Conservation (phyloP, 2,329 filamentous ascomycete genomes). For the Trichoderma breve region DNA sequence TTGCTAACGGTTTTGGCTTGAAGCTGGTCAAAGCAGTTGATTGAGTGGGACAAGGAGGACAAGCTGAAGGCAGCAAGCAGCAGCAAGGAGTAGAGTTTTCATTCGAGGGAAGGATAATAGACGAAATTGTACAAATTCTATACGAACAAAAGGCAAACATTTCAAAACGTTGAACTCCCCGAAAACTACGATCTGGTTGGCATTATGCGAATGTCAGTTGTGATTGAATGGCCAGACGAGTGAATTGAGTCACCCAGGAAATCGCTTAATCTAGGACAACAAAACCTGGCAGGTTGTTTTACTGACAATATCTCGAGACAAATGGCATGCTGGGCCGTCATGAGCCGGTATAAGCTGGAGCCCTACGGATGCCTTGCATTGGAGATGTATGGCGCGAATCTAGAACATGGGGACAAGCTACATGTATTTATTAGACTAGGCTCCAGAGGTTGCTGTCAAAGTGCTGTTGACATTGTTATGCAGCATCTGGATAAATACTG, state of each 20-base stretch:
- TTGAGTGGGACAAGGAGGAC: slow-evolving; percentile 46
- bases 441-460: not conserved
- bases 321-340: not conserved
- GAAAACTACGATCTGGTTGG: not conserved
- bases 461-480: not conserved
- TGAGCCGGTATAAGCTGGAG: not conserved
- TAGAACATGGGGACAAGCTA: not conserved
- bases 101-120: not conserved
- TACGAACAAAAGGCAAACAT: slow-evolving; percentile 12
- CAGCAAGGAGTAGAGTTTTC: slow-evolving; percentile 28
- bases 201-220: not conserved
- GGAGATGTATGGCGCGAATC: not conserved
- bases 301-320: not conserved
- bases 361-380: not conserved
- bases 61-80: slow-evolving; percentile 33
- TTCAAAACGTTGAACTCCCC: not conserved
- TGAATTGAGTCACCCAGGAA: no score
- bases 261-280: not conserved
- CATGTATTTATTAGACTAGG: not conserved
- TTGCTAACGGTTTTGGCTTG: slow-evolving; percentile 1
- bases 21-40: slow-evolving; percentile 48
- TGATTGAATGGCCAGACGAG: not conserved
- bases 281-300: not conserved
- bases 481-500: not conserved
- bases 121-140: slow-evolving; percentile 22